Evolutionary conservation across 2,329 filamentous ascomycete species (phyloP).

Genomic region (Pseudogymnoascus sp.): DNA sequence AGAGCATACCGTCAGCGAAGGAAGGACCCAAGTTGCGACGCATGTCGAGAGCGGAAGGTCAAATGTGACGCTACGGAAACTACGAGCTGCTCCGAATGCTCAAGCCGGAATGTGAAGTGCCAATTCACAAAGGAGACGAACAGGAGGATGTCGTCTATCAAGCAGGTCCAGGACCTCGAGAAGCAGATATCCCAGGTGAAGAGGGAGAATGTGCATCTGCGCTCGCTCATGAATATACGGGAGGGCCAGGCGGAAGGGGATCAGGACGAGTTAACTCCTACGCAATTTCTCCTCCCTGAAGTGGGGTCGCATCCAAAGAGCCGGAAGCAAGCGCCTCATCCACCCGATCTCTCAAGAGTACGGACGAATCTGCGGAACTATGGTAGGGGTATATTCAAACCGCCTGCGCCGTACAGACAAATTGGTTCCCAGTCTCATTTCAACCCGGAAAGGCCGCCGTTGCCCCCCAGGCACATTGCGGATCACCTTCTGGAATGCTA

Average conservation of each 20-base stretch:
- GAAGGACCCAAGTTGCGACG: slow-evolving; percentile 95
- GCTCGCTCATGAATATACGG: slow-evolving; percentile 44
- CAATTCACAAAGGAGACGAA: slow-evolving; percentile 99
- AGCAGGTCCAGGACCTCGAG: slow-evolving; percentile 95
- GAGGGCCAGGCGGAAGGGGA: slow-evolving; percentile 38
- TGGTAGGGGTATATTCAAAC: slow-evolving; percentile 71
- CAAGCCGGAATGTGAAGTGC: slow-evolving; percentile 91
- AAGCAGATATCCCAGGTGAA: slow-evolving; percentile 76
- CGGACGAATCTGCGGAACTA: slow-evolving; percentile 64
- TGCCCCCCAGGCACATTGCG: slow-evolving; percentile 62
- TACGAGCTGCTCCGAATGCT: slow-evolving; percentile 93
- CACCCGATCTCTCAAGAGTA: slow-evolving; percentile 63
- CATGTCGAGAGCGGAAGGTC: slow-evolving; percentile 78
- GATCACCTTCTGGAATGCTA: slow-evolving; percentile 71
- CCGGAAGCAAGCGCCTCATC: slow-evolving; percentile 49
- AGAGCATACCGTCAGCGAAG: slow-evolving; percentile 87
- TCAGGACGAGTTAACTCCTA: slow-evolving; percentile 30
- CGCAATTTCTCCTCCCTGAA: slow-evolving; percentile 50
- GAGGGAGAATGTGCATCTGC: slow-evolving; percentile 69
- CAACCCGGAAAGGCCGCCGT: slow-evolving; percentile 47
- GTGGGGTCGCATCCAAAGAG: slow-evolving; percentile 58
- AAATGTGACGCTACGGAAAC: slow-evolving; percentile 96
- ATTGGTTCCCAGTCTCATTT: slow-evolving; percentile 40
- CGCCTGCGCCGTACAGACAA: slow-evolving; percentile 59
- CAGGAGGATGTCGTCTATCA: slow-evolving; percentile 96